These are phyloP conservation scores for Puccinia brachypodii DNA, from an alignment of 1,284 basidiomycete genomes.

Conservation along the genomic window DNA sequence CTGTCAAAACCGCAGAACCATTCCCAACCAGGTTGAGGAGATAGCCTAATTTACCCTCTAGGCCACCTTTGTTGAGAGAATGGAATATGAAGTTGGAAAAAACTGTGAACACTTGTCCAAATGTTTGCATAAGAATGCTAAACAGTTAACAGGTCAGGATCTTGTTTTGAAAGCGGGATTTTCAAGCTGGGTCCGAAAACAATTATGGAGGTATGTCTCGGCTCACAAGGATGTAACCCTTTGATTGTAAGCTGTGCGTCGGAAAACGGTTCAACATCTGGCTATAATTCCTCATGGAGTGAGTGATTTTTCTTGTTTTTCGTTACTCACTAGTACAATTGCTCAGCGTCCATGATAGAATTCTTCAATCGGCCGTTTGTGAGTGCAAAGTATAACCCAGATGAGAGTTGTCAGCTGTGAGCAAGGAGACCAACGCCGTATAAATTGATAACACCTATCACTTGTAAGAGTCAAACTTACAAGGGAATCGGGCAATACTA, in stretches of 20 bases:
- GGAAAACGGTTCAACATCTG: not conserved
- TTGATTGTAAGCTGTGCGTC: conserved; percentile 6
- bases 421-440: not conserved
- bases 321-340: conserved; percentile 32
- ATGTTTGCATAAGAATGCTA: conserved; percentile 22
- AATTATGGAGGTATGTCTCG: not conserved
- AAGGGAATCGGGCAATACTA: conserved; percentile 34
- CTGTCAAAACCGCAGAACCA: not conserved
- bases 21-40: conserved; percentile 5
- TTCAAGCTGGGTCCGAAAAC: not conserved
- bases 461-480: not conserved
- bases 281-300: not conserved
- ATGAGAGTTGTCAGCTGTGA: not conserved
- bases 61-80: not conserved
- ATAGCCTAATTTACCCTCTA: not conserved
- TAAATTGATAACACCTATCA: not conserved
- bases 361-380: conserved; percentile 7
- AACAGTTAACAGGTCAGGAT: not conserved
- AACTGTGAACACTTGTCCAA: conserved; percentile 8
- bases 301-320: not conserved
- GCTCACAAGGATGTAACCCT: conserved; percentile 5
- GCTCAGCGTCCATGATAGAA: conserved; percentile 30
- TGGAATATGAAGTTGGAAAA: conserved; percentile 24
- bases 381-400: not conserved
- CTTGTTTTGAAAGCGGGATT: not conserved